Conservation (phyloP, 1,139 yeast genomes). For the Blastobotrys illinoisensis region DNA sequence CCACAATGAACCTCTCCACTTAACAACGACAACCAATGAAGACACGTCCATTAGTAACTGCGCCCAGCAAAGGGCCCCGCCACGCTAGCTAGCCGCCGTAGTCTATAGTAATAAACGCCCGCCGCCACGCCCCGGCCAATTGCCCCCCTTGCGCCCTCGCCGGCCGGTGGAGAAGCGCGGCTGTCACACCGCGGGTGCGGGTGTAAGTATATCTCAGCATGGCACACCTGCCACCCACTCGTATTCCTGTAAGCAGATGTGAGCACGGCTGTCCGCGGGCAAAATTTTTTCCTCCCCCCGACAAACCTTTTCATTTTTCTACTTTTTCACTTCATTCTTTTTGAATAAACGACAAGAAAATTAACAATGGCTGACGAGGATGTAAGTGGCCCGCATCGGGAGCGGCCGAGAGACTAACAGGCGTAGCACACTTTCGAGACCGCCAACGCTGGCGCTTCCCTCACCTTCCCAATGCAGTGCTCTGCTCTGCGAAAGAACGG, state of each 20-base stretch:
- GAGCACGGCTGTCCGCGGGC: not conserved
- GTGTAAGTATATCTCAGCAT: not conserved
- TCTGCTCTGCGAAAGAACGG: conserved; percentile 99
- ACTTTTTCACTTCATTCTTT: not conserved
- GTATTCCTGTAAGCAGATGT: not conserved
- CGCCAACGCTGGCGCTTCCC: conserved; percentile 99
- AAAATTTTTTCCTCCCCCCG: not conserved
- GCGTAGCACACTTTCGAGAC: conserved; percentile 85
- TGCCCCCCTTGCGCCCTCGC: too few relatives aligned
- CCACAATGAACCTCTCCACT: not conserved
- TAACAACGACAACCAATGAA: not conserved
- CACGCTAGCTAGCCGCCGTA: too few relatives aligned
- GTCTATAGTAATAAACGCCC: not conserved
- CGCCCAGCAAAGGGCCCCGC: too few relatives aligned
- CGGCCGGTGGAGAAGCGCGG: not conserved
- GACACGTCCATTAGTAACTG: not conserved
- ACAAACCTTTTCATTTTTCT: not conserved
- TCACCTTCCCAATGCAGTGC: conserved; percentile 99
- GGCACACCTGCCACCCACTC: not conserved
- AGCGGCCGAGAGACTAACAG: too few relatives aligned
- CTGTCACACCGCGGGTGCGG: not conserved
- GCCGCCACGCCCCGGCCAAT: too few relatives aligned
- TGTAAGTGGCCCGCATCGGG: too few relatives aligned
- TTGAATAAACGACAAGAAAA: conserved; percentile 1
- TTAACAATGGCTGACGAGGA: conserved; percentile 26